Conservation (phyloP, 164 flowering plant species). For the Nelumbo lutea region DNA sequence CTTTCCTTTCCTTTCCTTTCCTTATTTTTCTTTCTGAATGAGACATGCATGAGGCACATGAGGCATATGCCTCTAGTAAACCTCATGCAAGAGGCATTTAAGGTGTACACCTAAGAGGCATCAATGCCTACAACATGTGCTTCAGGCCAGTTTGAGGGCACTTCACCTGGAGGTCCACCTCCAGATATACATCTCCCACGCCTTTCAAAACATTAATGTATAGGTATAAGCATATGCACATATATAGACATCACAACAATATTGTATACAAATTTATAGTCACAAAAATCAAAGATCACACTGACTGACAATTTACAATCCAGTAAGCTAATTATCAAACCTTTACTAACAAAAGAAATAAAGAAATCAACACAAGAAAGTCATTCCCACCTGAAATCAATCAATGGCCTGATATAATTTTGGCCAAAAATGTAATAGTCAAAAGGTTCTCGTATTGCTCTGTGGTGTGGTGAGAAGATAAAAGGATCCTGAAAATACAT, state of each 20-base stretch:
- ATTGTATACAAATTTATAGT: background rate
- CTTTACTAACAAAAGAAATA: background rate
- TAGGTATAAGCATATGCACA: background rate
- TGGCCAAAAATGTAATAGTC: conserved; percentile 93
- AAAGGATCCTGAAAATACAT: conserved; percentile 69
- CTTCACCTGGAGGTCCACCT: background rate
- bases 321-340: background rate
- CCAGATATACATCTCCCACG: background rate
- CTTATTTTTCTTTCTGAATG: too few relatives aligned
- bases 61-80: too few relatives aligned
- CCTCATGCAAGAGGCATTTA: too few relatives aligned
- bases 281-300: too few relatives aligned
- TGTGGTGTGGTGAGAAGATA: conserved; percentile 68
- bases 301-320: too few relatives aligned
- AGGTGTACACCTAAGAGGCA: too few relatives aligned
- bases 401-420: conserved; percentile 72
- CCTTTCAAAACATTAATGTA: background rate
- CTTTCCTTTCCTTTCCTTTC: too few relatives aligned
- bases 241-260: background rate
- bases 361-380: background rate
- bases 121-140: too few relatives aligned
- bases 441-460: conserved; percentile 84
- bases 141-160: too few relatives aligned
- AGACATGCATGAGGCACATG: too few relatives aligned
- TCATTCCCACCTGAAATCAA: conserved; percentile 74